Evolutionary conservation across 495 filamentous ascomycete species (phyloP).

Genomic region (Aspergillus coremiiformis): DNA sequence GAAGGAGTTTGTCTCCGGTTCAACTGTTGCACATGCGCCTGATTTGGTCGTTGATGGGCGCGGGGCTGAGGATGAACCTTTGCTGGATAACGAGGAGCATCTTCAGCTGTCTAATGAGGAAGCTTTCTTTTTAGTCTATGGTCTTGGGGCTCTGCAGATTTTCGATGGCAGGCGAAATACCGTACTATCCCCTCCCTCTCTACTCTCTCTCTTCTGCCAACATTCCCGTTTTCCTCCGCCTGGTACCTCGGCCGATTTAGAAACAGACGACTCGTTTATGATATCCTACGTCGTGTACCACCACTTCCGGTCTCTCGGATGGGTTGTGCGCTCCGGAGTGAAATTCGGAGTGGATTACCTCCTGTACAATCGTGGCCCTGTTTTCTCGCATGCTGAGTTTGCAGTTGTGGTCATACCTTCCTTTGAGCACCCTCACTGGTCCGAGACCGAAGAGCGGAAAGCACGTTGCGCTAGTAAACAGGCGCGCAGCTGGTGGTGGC

Average conservation of each 20-base stretch:
- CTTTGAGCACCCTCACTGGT: conserved; percentile 72
- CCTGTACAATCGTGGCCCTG: conserved; percentile 89
- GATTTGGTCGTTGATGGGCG: conserved; percentile 19
- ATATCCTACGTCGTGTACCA: conserved; percentile 85
- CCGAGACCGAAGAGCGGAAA: conserved; percentile 39
- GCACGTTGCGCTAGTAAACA: conserved; percentile 41
- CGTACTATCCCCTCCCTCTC: conserved; percentile 28
- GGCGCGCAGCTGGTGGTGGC: conserved; percentile 74
- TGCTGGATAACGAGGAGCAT: conserved; percentile 72
- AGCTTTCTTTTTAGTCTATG: conserved; percentile 84
- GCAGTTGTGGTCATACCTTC: conserved; percentile 76
- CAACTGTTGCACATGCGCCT: conserved; percentile 30
- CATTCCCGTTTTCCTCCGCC: conserved; percentile 63
- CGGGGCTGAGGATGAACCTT: conserved; percentile 18
- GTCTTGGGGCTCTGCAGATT: conserved; percentile 68
- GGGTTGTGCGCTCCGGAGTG: conserved; percentile 88
- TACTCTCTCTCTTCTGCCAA: conserved; percentile 59
- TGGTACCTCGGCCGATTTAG: conserved; percentile 24
- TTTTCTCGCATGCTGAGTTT: conserved; percentile 91
- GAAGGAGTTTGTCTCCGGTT: conserved; percentile 43
- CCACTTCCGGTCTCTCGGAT: conserved; percentile 92
- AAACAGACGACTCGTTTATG: conserved; percentile 76
- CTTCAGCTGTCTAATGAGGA: conserved; percentile 86
- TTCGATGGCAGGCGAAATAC: conserved; percentile 45
- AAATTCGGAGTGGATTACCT: conserved; percentile 95